Evolutionary conservation across 2,329 filamentous ascomycete genomes (phyloP).

Genomic region (Seiridium unicorne): DNA sequence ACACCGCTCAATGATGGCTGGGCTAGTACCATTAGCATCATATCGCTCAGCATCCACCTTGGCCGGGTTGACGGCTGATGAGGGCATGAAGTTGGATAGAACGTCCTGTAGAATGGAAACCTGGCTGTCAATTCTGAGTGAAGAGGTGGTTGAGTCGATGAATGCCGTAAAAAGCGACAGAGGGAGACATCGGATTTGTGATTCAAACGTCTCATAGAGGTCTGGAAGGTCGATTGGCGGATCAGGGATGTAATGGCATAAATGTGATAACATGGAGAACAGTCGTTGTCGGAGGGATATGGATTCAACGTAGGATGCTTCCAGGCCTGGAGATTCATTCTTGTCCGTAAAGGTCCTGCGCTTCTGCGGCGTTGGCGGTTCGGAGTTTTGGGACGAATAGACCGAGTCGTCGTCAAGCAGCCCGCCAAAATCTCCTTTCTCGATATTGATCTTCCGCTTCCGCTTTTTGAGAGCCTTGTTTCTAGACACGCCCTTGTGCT

Average conservation of each 20-base stretch:
- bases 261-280: constrained; percentile 54
- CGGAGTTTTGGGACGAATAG: constrained; percentile 43
- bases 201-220: constrained; percentile 59
- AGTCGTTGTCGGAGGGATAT: constrained; percentile 62
- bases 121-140: constrained; percentile 35
- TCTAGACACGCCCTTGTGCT: constrained; percentile 49
- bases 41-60: constrained; percentile 36
- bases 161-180: constrained; percentile 57
- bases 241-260: constrained; percentile 43
- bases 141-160: constrained; percentile 35
- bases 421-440: constrained; percentile 59
- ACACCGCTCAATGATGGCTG: constrained; percentile 49
- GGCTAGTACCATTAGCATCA: constrained; percentile 37
- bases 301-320: constrained; percentile 47
- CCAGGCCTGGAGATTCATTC: constrained; percentile 38
- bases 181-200: constrained; percentile 56
- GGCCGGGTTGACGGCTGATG: constrained; percentile 38
- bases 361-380: constrained; percentile 44
- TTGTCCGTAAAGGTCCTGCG: constrained; percentile 23
- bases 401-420: constrained; percentile 56
- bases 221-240: constrained; percentile 41
- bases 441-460: constrained; percentile 54
- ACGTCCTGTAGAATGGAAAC: constrained; percentile 44
- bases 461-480: constrained; percentile 43
- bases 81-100: constrained; percentile 43